phyloP scores from a whole-genome alignment of 116 monocot species.

The Thalassia testudinum region DNA sequence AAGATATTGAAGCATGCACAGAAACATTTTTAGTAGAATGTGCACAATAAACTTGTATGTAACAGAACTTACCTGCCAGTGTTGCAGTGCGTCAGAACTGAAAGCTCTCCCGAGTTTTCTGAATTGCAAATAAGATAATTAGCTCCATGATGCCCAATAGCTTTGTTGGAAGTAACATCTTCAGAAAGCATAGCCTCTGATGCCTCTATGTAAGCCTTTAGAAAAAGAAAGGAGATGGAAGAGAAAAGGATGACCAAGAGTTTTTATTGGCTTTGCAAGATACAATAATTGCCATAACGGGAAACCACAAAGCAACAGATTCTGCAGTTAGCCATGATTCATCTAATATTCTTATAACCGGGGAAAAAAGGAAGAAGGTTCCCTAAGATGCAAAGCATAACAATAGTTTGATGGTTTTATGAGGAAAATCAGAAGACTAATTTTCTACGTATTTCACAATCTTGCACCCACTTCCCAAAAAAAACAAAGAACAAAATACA shows the following conservation, averaged over 20 bases:
- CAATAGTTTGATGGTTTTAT: too few relatives aligned
- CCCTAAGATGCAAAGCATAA: too few relatives aligned
- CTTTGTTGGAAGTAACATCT: constrained; percentile 77
- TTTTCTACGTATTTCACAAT: too few relatives aligned
- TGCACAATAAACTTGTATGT: not conserved
- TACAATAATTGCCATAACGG: too few relatives aligned
- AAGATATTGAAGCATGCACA: not conserved
- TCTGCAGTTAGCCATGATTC: too few relatives aligned
- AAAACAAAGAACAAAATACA: too few relatives aligned
- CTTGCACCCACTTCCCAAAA: too few relatives aligned
- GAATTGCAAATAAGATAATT: constrained; percentile 22
- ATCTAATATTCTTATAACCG: too few relatives aligned
- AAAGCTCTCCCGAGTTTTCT: constrained; percentile 24
- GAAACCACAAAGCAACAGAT: too few relatives aligned
- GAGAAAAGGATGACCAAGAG: not conserved
- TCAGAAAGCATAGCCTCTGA: constrained; percentile 80
- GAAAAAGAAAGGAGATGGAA: not conserved
- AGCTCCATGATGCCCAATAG: constrained; percentile 80
- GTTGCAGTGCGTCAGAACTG: constrained; percentile 90
- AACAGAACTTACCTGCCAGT: constrained; percentile 66
- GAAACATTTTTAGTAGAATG: not conserved
- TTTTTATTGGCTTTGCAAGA: not conserved
- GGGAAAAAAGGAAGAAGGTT: too few relatives aligned
- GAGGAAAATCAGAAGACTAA: too few relatives aligned
- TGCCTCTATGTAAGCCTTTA: constrained; percentile 57